These are phyloP conservation scores for Elaphomyces granulatus DNA, from an alignment of 495 filamentous ascomycete genomes.

Conservation along the genomic window DNA sequence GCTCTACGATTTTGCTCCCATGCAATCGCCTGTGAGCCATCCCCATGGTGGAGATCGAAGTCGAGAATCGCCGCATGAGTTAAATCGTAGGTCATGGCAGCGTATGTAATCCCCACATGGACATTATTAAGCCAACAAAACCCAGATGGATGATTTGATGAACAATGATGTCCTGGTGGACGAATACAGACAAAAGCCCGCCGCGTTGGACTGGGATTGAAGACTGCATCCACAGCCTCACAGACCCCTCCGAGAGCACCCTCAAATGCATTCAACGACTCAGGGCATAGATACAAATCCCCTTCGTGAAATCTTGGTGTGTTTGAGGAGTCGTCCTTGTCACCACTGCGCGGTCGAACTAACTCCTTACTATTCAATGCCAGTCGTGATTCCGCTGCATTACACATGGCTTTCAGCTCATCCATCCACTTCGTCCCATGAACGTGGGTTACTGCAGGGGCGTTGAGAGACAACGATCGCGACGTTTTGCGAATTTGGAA, in stretches of 20 bases:
- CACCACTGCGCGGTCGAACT: conserved; percentile 38
- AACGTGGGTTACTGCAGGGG: conserved; percentile 61
- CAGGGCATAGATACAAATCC: conserved; percentile 76
- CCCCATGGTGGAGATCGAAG: conserved; percentile 93
- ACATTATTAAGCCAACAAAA: conserved; percentile 99
- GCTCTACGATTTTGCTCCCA: conserved; percentile 28
- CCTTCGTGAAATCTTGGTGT: conserved; percentile 53
- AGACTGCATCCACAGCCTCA: conserved; percentile 80
- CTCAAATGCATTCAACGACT: conserved; percentile 75
- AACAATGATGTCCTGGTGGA: conserved; percentile 91
- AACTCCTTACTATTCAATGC: conserved; percentile 64
- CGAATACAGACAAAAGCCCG: conserved; percentile 74
- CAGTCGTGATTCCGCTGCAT: conserved; percentile 57
- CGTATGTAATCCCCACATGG: conserved; percentile 89
- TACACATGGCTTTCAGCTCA: conserved; percentile 74
- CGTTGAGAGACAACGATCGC: conserved; percentile 47
- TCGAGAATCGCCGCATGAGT: conserved; percentile 95
- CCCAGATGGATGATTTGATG: conserved; percentile 69
- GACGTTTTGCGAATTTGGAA: conserved; percentile 69
- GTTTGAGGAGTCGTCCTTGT: conserved; percentile 26
- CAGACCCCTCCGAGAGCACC: conserved; percentile 80
- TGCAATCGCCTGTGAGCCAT: conserved; percentile 84
- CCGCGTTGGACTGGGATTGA: conserved; percentile 40
- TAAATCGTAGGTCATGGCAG: conserved; percentile 61
- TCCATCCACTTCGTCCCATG: conserved; percentile 86